Conservation (phyloP, 345 rosid species). For the Euphorbia peplus region DNA sequence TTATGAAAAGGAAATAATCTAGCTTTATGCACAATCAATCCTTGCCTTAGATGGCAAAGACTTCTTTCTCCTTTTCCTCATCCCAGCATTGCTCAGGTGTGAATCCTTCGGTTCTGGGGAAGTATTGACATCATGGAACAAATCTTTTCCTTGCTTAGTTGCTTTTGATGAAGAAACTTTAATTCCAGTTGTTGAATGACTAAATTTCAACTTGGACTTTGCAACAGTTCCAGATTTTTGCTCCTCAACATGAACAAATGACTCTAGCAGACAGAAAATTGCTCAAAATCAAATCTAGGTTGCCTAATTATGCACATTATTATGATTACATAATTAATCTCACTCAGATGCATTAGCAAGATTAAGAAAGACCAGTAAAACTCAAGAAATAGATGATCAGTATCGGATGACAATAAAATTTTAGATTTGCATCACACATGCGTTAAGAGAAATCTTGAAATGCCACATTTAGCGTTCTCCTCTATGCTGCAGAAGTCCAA, state of each 20-base stretch:
- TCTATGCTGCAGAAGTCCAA: neutral
- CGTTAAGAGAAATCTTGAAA: slow-evolving; percentile 3
- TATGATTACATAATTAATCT: neutral
- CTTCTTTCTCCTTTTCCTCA: slow-evolving; percentile 55
- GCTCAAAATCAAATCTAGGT: slow-evolving; percentile 20
- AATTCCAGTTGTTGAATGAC: slow-evolving; percentile 39
- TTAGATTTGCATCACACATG: neutral
- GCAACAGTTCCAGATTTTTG: slow-evolving; percentile 37
- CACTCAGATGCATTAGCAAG: neutral
- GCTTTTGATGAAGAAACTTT: slow-evolving; percentile 35
- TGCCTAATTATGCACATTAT: neutral
- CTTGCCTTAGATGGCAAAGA: slow-evolving; percentile 54
- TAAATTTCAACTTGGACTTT: slow-evolving; percentile 46
- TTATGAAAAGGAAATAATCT: slow-evolving; percentile 11
- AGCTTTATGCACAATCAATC: slow-evolving; percentile 10
- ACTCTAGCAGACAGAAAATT: slow-evolving; percentile 38
- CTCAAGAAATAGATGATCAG: neutral
- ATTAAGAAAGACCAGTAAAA: neutral
- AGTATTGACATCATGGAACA: slow-evolving; percentile 27
- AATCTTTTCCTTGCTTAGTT: slow-evolving; percentile 40
- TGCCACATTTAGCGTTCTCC: neutral
- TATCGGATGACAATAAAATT: neutral
- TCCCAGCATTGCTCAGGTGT: slow-evolving; percentile 38
- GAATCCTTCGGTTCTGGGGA: slow-evolving; percentile 41
- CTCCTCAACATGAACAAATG: slow-evolving; percentile 51